phyloP scores from a whole-genome alignment of 805 yeast species.

The Lachancea waltii region DNA sequence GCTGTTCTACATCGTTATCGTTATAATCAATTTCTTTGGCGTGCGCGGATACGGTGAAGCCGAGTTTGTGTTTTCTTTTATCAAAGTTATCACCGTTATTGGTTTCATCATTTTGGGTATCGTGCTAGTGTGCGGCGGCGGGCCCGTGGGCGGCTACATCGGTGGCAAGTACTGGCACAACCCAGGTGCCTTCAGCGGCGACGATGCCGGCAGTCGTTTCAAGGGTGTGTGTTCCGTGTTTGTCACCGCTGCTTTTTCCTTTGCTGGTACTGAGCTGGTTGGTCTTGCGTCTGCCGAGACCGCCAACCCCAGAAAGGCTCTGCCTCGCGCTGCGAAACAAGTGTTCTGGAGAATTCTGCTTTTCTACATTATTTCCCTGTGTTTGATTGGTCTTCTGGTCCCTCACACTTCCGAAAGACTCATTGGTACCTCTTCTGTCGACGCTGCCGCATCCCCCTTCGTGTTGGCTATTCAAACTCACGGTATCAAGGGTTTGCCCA shows the following conservation, averaged over 20 bases:
- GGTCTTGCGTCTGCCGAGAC: slow-evolving; percentile 49
- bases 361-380: slow-evolving; percentile 41
- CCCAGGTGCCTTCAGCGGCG: slow-evolving; percentile 60
- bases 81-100: slow-evolving; percentile 43
- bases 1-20: slow-evolving; percentile 43
- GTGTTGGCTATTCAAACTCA: slow-evolving; percentile 64
- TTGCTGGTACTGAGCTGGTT: slow-evolving; percentile 47
- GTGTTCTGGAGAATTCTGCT: slow-evolving; percentile 49
- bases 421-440: slow-evolving; percentile 44
- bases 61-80: slow-evolving; percentile 43
- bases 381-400: slow-evolving; percentile 42
- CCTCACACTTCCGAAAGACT: slow-evolving; percentile 46
- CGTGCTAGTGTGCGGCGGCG: slow-evolving; percentile 43
- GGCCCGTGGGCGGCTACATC: slow-evolving; percentile 38
- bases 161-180: slow-evolving; percentile 42
- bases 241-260: slow-evolving; percentile 50
- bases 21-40: slow-evolving; percentile 46
- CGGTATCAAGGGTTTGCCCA: slow-evolving; percentile 58
- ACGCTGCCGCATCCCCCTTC: slow-evolving; percentile 69
- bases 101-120: slow-evolving; percentile 52
- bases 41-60: slow-evolving; percentile 52
- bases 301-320: slow-evolving; percentile 39
- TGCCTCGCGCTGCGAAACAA: slow-evolving; percentile 49
- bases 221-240: slow-evolving; percentile 50
- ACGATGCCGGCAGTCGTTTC: slow-evolving; percentile 23